Base-by-base conservation (phyloP, 345 rosid genomes). In the Laguncularia racemosa region DNA sequence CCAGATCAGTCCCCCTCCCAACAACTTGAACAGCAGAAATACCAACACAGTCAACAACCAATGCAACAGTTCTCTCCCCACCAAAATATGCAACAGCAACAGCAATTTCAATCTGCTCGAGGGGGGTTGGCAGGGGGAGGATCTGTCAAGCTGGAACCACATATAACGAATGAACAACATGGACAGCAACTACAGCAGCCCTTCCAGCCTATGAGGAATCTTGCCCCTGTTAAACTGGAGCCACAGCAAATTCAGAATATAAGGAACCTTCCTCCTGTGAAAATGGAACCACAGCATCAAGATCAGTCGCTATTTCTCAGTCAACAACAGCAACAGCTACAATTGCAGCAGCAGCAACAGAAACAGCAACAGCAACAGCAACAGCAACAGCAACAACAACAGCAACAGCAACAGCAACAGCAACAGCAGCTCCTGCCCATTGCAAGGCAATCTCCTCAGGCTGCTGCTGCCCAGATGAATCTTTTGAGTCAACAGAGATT, bases 241-340 rank as follows among this genome's bases (percentile, higher is more conserved):
- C 63, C 70, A 4, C 76, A 71, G 54, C 81, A 70, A 48, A 38
- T 61, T n/a, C 73, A 51, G 74, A 44, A 61, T 11, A 59, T 59
- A 33, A 74, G 77, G 61, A 69, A 16, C 67, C 53, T 74, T 55
- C 62, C 70, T 13, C 54, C 72, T 1, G 76, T 74, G 20, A 78
- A 74, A 44, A 49, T 68, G 58, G 82, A 78, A 46, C 66, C 65
- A 18, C 78, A 73, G 52, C 78, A 73, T 69, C 75, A 96, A 13
- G 99, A 87, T 49, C 91, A 84, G 56, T 78, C 97, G 4, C 61
- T 87, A 71, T 85, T 80, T 77, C 71, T 93, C 58, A 97, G 81
- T 54, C 96, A 88, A 16, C 98, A 81, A 19, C 95, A 84, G 0
- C 95, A 78, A 18, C 95, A 84, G 13, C 77, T 65, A 0, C 75